phyloP scores from a whole-genome alignment of 495 filamentous ascomycete species.

The Penicillium cataractarum region DNA sequence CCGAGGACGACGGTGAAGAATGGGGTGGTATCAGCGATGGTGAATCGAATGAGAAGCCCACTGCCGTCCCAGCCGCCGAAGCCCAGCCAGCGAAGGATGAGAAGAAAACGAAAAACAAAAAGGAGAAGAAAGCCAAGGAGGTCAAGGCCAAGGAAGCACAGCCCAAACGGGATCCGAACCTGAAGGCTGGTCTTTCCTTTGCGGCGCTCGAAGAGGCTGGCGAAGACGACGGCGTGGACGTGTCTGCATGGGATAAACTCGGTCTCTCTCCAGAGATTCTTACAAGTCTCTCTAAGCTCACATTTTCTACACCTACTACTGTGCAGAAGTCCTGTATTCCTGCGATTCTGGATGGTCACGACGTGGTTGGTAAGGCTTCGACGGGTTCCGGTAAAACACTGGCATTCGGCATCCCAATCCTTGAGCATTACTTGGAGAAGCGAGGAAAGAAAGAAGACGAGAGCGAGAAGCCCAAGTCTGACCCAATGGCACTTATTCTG shows the following conservation, averaged over 20 bases:
- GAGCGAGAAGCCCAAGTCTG: slow-evolving; percentile 28
- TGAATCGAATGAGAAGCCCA: slow-evolving; percentile 33
- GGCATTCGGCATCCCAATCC: slow-evolving; percentile 74
- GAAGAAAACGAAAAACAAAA: slow-evolving; percentile 38
- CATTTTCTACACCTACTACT: slow-evolving; percentile 75
- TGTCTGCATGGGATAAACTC: slow-evolving; percentile 77
- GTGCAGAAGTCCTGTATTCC: slow-evolving; percentile 82
- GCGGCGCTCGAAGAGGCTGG: slow-evolving; percentile 44
- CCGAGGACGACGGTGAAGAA: slow-evolving; percentile 49
- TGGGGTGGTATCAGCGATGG: slow-evolving; percentile 59
- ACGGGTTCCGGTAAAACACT: slow-evolving; percentile 97
- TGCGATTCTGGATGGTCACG: slow-evolving; percentile 78
- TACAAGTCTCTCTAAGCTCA: slow-evolving; percentile 73
- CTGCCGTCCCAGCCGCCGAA: slow-evolving; percentile 18
- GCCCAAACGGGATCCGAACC: slow-evolving; percentile 23
- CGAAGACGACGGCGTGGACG: slow-evolving; percentile 49
- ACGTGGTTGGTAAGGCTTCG: slow-evolving; percentile 93
- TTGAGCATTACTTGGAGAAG: slow-evolving; percentile 50
- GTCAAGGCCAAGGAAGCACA: slow-evolving; percentile 41
- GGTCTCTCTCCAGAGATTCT: slow-evolving; percentile 70
- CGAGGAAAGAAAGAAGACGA: slow-evolving; percentile 26
- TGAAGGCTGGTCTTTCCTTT: slow-evolving; percentile 43
- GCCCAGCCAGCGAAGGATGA: slow-evolving; percentile 26
- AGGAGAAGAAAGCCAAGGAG: slow-evolving; percentile 34
- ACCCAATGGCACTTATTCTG: slow-evolving; percentile 82